Evolutionary conservation across 2,329 filamentous ascomycete species (phyloP).

Genomic region (Simplicillium sp.): DNA sequence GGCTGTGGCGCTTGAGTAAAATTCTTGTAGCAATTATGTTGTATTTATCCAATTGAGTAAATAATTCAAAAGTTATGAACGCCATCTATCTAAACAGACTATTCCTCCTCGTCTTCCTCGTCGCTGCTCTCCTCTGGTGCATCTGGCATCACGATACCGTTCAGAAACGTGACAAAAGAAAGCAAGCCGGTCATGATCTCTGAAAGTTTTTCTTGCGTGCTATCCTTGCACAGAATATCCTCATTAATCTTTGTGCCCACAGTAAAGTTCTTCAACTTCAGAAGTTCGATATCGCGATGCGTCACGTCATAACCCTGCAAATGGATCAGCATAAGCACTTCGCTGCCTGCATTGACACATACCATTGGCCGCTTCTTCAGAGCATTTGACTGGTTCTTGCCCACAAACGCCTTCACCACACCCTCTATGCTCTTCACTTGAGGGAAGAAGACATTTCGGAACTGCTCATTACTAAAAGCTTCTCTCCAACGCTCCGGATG

Average conservation of each 20-base stretch:
- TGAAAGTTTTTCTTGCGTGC: constrained; percentile 56
- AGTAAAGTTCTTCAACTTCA: constrained; percentile 74
- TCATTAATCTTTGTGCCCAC: constrained; percentile 59
- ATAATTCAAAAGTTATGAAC: no score
- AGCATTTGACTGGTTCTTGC: constrained; percentile 61
- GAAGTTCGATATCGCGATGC: constrained; percentile 69
- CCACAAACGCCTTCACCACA: constrained; percentile 60
- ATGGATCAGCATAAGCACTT: background rate
- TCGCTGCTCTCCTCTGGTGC: constrained; percentile 33
- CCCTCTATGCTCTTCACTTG: constrained; percentile 29
- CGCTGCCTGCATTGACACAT: constrained; percentile 16
- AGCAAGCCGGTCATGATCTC: constrained; percentile 59
- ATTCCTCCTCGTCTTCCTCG: constrained; percentile 22
- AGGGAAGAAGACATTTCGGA: constrained; percentile 58
- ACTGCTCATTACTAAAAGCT: constrained; percentile 49
- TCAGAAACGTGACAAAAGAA: constrained; percentile 69
- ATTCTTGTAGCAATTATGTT: no score
- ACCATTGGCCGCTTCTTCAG: constrained; percentile 84
- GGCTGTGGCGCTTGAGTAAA: constrained; percentile 12
- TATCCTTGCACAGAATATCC: constrained; percentile 48
- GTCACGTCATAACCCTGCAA: constrained; percentile 63
- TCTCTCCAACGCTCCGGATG: constrained; percentile 61
- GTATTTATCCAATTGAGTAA: no score
- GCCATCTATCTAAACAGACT: background rate
- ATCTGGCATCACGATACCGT: constrained; percentile 67